A percentile compares a stretch with the other conserved stretches of the same genome.
phyloP scores from a whole-genome alignment of 2,329 filamentous ascomycete genomes.

The Aureobasidium sp. region DNA sequence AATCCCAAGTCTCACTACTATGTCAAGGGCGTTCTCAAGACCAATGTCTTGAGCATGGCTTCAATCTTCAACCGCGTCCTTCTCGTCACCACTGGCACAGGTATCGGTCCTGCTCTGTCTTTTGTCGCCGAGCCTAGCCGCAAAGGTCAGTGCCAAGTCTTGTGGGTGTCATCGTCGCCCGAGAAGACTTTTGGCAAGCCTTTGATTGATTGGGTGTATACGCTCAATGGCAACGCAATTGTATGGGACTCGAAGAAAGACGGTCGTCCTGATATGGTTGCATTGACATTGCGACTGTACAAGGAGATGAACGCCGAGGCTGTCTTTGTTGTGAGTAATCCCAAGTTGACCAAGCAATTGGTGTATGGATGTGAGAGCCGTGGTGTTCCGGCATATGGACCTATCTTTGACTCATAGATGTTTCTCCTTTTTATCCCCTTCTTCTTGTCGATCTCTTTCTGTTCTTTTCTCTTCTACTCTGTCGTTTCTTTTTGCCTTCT shows the following conservation, averaged over 20 bases:
- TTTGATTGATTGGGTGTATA: slow-evolving; percentile 5
- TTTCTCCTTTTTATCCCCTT: not conserved
- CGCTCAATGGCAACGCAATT: slow-evolving; percentile 50
- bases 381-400: slow-evolving; percentile 61
- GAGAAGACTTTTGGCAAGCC: slow-evolving; percentile 37
- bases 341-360: slow-evolving; percentile 58
- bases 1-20: slow-evolving; percentile 56
- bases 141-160: slow-evolving; percentile 54
- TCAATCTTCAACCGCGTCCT: slow-evolving; percentile 59
- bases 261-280: slow-evolving; percentile 56
- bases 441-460: not conserved
- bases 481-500: not conserved
- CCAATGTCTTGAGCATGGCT: slow-evolving; percentile 61
- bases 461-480: not conserved
- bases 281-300: slow-evolving; percentile 47
- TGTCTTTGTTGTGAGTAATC: slow-evolving; percentile 67
- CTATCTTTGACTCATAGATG: slow-evolving; percentile 61
- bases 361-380: slow-evolving; percentile 62
- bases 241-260: slow-evolving; percentile 51
- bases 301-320: slow-evolving; percentile 51
- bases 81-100: slow-evolving; percentile 64
- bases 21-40: slow-evolving; percentile 60
- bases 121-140: slow-evolving; percentile 46
- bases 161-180: slow-evolving; percentile 56
- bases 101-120: slow-evolving; percentile 62